Base-by-base conservation (phyloP, 768 basidiomycete genomes). In the Mrakia frigida region DNA sequence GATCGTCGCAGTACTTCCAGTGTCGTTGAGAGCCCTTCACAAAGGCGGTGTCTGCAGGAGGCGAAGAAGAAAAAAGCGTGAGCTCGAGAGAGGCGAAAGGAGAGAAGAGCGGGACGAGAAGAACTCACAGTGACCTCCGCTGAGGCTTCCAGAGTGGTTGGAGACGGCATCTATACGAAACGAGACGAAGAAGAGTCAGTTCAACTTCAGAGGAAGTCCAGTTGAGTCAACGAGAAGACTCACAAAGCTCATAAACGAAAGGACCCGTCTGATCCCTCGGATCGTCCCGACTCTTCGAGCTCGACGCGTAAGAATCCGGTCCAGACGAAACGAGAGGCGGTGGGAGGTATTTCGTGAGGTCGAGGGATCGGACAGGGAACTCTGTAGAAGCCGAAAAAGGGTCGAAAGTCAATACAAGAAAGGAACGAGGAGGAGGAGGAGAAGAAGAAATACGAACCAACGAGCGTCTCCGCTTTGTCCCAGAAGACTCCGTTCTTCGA, bases 1-100 rank as follows among this genome's bases (percentile, higher is more conserved):
- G 94, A 82, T 98, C 96, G 81, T 97, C 94, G 82, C 94, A 95
- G 81, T 92, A 92, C 82, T 90, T 84, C 97, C 97, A 99, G 52
- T 91, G 90, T 46, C 91, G 90, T 73, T 90, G 87, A 23, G 91
- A 93, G 23, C 35, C 52, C 50, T 92, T 88, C 71, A 99, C 89
- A 81, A 89, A 94, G 28, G 97, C 94, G 65, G 96, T 98, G 83
- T 98, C 96, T 97, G 80, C 6, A 39, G 53, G 56, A 6, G 1
- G 35, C 35, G 53, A n/a, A 21, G 1, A 37, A 28, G 70, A 72
- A 61, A 31, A 33, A 70, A 70, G 74, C 78, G 73, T 72, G 69
- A 59, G 69, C 23, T 37, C 53, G 14, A 21, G 33, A 56, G 35
- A 41, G 35, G 6, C 37, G 46, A 70, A 69, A 25, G 43, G 37